A percentile compares a stretch with the other conserved stretches of the same genome.
These are phyloP conservation scores for Metschnikowia baotianmanensis DNA, from an alignment of 805 yeast species.

Conservation along the genomic window DNA sequence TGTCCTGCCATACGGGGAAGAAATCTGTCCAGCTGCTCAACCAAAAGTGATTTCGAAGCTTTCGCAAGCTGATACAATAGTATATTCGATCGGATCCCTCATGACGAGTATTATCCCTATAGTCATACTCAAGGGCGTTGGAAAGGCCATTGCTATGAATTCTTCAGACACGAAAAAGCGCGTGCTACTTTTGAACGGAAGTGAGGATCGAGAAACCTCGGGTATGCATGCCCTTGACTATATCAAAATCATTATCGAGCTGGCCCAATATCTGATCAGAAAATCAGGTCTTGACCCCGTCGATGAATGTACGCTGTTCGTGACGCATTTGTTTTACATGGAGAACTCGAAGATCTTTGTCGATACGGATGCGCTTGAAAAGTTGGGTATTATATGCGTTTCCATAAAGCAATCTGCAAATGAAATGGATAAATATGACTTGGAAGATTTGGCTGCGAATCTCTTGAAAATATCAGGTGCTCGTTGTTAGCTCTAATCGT, in stretches of 20 bases:
- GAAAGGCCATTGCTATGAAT: slow-evolving; percentile 49
- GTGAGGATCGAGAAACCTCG: slow-evolving; percentile 74
- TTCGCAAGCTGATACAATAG: slow-evolving; percentile 48
- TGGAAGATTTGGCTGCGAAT: slow-evolving; percentile 33
- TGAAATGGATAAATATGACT: slow-evolving; percentile 37
- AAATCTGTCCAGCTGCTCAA: slow-evolving; percentile 73
- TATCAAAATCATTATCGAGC: slow-evolving; percentile 51
- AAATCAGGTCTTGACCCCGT: slow-evolving; percentile 18
- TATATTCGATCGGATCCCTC: slow-evolving; percentile 83
- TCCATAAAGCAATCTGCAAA: slow-evolving; percentile 28
- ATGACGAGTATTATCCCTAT: slow-evolving; percentile 88
- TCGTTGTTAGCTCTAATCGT: slow-evolving; percentile 51
- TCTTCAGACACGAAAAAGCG: slow-evolving; percentile 35
- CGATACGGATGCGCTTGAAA: slow-evolving; percentile 38
- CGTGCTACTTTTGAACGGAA: slow-evolving; percentile 70
- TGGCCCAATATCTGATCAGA: slow-evolving; percentile 52
- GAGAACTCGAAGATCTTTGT: slow-evolving; percentile 50
- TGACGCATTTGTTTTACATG: slow-evolving; percentile 65
- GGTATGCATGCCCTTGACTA: slow-evolving; percentile 63
- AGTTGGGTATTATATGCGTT: slow-evolving; percentile 48
- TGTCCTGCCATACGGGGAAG: slow-evolving; percentile 85
- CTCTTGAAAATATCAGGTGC: neutral
- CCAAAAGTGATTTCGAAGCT: slow-evolving; percentile 55
- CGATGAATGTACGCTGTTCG: slow-evolving; percentile 43
- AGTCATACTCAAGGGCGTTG: slow-evolving; percentile 68